phyloP scores from a whole-genome alignment of 2,329 filamentous ascomycete genomes.

The Arthrobotrys iridis region DNA sequence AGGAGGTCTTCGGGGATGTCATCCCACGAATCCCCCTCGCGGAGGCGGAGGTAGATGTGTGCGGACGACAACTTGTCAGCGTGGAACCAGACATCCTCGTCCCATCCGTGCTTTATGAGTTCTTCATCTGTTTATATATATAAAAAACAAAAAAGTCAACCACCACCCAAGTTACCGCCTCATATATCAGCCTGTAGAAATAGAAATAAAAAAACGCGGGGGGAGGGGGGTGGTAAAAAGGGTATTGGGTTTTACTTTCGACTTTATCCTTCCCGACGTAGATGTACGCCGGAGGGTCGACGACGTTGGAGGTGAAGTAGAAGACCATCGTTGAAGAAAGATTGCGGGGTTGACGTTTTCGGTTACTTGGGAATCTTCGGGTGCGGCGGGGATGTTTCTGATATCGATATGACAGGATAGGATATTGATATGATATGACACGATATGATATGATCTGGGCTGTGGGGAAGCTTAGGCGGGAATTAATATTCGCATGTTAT shows the following conservation, averaged over 20 bases:
- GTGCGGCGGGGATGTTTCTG: too few relatives aligned
- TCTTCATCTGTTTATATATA: conserved; percentile 78
- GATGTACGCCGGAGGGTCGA: conserved; percentile 83
- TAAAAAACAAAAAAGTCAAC: conserved; percentile 18
- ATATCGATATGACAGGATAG: too few relatives aligned
- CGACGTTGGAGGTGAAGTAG: conserved; percentile 89
- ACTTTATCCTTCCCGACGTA: conserved; percentile 99
- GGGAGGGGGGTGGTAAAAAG: too few relatives aligned
- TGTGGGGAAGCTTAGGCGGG: conserved; percentile 18
- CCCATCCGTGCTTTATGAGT: conserved; percentile 91
- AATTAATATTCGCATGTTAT: background rate
- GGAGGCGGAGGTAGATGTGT: conserved; percentile 91
- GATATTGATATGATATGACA: too few relatives aligned
- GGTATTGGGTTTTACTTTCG: conserved; percentile 76
- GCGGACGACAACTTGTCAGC: conserved; percentile 96
- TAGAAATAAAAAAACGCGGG: too few relatives aligned
- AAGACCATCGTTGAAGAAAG: conserved; percentile 90
- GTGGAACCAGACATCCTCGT: conserved; percentile 99
- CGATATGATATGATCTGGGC: background rate
- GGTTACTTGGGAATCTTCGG: too few relatives aligned
- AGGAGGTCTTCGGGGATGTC: conserved; percentile 77
- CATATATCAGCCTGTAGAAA: too few relatives aligned
- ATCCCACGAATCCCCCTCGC: conserved; percentile 84
- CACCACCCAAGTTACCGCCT: too few relatives aligned
- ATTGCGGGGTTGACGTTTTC: too few relatives aligned